A percentile compares a stretch with the other conserved stretches of the same genome.
These are phyloP conservation scores for Dactylellina cionopaga DNA, from an alignment of 2,329 filamentous ascomycete genomes.

Conservation along the genomic window DNA sequence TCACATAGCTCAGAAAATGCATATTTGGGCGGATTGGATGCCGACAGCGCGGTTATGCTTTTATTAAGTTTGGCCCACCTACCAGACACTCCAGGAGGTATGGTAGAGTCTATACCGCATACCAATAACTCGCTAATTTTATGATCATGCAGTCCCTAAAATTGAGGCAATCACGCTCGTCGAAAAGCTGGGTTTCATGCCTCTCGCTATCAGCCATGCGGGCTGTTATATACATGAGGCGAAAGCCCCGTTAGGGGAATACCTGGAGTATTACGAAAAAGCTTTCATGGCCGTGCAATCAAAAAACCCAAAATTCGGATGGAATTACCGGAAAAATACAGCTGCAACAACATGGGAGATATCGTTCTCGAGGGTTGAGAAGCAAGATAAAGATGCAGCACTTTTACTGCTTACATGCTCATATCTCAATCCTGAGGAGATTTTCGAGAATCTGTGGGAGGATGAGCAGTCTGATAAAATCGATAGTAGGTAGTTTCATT, in stretches of 20 bases:
- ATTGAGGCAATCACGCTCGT: too few relatives aligned
- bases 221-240: too few relatives aligned
- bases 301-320: constrained; percentile 19
- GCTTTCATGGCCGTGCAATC: too few relatives aligned
- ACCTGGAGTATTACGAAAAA: too few relatives aligned
- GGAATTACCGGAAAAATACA: constrained; percentile 30
- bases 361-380: too few relatives aligned
- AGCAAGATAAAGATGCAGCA: too few relatives aligned
- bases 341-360: constrained; percentile 41
- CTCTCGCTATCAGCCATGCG: too few relatives aligned
- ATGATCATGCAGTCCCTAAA: constrained; percentile 26
- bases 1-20: neutral
- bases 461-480: neutral
- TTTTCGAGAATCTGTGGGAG: too few relatives aligned
- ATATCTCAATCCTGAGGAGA: too few relatives aligned
- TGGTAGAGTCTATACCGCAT: constrained; percentile 19
- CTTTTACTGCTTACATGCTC: too few relatives aligned
- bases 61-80: neutral
- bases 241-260: too few relatives aligned
- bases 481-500: constrained; percentile 8
- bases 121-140: constrained; percentile 34
- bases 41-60: neutral
- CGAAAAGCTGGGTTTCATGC: too few relatives aligned
- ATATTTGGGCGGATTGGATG: neutral
- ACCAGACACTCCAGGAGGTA: neutral